Percentiles rank a stretch among this genome's conserved stretches.
These are phyloP conservation scores for Termitomyces sp. DNA, from an alignment of 768 basidiomycete genomes.

Conservation along the genomic window DNA sequence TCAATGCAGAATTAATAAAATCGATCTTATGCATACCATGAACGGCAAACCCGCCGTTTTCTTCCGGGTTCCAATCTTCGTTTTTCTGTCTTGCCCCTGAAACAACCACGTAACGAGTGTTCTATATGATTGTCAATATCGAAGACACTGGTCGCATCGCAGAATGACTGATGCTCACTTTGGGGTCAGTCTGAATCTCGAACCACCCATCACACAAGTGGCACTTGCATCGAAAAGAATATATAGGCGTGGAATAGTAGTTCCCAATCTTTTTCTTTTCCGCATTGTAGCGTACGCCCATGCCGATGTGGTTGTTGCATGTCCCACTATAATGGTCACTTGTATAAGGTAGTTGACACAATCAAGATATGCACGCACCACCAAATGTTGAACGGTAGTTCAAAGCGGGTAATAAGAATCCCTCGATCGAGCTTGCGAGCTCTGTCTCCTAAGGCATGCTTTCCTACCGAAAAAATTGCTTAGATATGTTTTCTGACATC, in stretches of 20 bases:
- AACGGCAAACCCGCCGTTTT: constrained; percentile 88
- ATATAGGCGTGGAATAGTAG: constrained; percentile 95
- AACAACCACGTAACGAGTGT: constrained; percentile 89
- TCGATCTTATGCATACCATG: constrained; percentile 52
- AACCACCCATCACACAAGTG: constrained; percentile 97
- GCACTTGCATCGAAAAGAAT: constrained; percentile 95
- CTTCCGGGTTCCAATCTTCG: constrained; percentile 95
- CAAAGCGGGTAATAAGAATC: constrained; percentile 92
- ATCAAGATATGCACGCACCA: constrained; percentile 49
- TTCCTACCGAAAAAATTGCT: constrained; percentile 44
- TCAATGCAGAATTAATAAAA: not conserved
- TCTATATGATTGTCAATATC: constrained; percentile 40
- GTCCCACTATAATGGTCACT: constrained; percentile 61
- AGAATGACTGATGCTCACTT: constrained; percentile 45
- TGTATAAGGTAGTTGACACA: not conserved
- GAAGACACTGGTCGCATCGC: not conserved
- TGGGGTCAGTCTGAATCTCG: constrained; percentile 95
- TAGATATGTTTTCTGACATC: constrained; percentile 6
- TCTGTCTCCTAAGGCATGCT: constrained; percentile 90
- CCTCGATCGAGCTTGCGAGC: constrained; percentile 96
- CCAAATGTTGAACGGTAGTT: constrained; percentile 95
- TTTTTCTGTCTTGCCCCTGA: constrained; percentile 94
- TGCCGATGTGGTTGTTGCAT: constrained; percentile 96
- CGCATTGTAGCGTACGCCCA: constrained; percentile 99
- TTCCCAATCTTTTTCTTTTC: constrained; percentile 96